Evolutionary conservation across 345 rosid genomes (phyloP).

Genomic region (Nephelium lappaceum): DNA sequence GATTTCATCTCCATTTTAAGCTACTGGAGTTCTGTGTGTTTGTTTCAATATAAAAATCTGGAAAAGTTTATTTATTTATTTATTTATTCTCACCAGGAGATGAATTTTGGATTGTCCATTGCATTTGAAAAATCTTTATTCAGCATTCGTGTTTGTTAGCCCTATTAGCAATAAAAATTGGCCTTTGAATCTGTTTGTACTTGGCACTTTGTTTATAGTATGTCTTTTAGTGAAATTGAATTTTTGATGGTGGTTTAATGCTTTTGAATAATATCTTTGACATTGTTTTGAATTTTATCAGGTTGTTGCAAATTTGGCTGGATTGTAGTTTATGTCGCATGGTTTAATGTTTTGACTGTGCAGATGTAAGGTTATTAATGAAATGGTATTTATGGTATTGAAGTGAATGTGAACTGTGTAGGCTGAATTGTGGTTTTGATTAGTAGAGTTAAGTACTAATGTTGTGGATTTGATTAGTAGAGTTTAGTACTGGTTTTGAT

Average conservation of each 20-base stretch:
- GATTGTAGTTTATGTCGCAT: background rate
- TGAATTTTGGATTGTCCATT: background rate
- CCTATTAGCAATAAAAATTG: background rate
- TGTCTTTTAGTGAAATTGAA: background rate
- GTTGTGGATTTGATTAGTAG: background rate
- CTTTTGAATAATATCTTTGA: background rate
- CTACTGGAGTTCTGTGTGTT: background rate
- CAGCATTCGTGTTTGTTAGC: background rate
- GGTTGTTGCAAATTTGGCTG: too few species aligned
- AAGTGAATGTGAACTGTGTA: background rate
- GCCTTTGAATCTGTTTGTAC: background rate
- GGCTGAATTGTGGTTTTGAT: background rate
- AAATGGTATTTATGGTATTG: background rate
- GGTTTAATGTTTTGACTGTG: background rate
- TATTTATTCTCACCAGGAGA: background rate
- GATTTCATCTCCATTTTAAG: conserved; percentile 7
- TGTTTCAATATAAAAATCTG: background rate
- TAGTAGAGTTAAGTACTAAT: background rate
- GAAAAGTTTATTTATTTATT: background rate
- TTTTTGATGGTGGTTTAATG: background rate
- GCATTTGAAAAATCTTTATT: background rate
- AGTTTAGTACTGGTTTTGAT: conserved; percentile 17
- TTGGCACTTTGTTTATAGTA: too few species aligned
- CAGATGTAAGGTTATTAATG: background rate
- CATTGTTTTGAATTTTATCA: background rate